phyloP scores from a whole-genome alignment of 345 rosid species.

The Litchi chinensis region DNA sequence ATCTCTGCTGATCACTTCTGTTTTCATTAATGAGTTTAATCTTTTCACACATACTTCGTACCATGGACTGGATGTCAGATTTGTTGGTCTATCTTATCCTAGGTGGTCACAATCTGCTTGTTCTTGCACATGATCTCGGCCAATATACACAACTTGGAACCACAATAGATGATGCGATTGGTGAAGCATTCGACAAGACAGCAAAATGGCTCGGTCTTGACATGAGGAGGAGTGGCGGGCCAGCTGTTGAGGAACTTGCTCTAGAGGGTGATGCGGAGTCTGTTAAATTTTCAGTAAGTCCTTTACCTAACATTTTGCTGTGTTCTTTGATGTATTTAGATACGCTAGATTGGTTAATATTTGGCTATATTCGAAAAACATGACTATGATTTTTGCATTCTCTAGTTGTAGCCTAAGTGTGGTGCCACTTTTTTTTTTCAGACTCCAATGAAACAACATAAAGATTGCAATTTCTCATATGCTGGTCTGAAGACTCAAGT shows the following conservation, averaged over 20 bases:
- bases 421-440: conserved; percentile 32
- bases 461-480: conserved; percentile 91
- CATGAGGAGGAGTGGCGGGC: conserved; percentile 92
- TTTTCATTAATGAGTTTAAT: not conserved
- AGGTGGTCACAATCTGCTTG: conserved; percentile 92
- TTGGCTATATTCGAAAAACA: conserved; percentile 10
- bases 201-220: conserved; percentile 98
- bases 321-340: not conserved
- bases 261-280: conserved; percentile 79
- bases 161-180: conserved; percentile 93
- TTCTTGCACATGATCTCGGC: conserved; percentile 87
- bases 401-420: conserved; percentile 15
- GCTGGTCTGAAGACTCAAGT: conserved; percentile 99
- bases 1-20: not conserved
- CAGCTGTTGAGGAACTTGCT: conserved; percentile 94
- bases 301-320: conserved; percentile 1
- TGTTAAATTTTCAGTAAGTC: conserved; percentile 69
- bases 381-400: not conserved
- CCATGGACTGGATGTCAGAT: not conserved
- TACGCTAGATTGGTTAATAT: conserved; percentile 9
- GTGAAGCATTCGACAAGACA: conserved; percentile 93
- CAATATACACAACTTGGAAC: conserved; percentile 92
- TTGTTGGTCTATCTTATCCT: not conserved
- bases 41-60: not conserved
- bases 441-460: conserved; percentile 90